These are phyloP conservation scores for Acanthochlamys bracteata DNA, from an alignment of 106 monocot species.

Conservation along the genomic window DNA sequence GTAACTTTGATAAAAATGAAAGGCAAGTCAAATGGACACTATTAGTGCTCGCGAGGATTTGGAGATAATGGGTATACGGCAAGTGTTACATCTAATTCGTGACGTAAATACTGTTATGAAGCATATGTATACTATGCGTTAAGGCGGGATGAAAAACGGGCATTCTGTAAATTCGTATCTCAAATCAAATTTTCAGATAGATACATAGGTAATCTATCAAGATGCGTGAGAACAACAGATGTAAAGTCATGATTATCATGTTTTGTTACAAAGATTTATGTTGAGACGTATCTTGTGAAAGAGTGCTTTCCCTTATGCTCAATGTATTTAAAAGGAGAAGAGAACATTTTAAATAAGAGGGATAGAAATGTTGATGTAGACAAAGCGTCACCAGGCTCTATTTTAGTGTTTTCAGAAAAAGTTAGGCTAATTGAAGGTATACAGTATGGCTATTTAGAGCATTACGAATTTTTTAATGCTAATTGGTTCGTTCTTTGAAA, in stretches of 20 bases:
- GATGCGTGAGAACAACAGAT: neutral
- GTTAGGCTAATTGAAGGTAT: too few relatives aligned
- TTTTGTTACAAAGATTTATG: neutral
- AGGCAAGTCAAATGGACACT: constrained; percentile 8
- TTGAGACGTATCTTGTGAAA: too few relatives aligned
- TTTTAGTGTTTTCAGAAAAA: too few relatives aligned
- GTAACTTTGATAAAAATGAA: constrained; percentile 8
- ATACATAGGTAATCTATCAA: neutral
- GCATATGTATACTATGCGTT: neutral
- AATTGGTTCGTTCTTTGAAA: too few relatives aligned
- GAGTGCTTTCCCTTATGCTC: too few relatives aligned
- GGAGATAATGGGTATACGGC: neutral
- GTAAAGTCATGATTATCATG: constrained; percentile 14
- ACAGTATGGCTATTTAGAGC: too few relatives aligned
- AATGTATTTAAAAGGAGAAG: too few relatives aligned
- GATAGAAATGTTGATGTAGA: too few relatives aligned
- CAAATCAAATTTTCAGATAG: neutral
- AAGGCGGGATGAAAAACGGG: neutral
- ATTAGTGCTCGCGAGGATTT: constrained; percentile 2
- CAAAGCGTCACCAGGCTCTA: too few relatives aligned
- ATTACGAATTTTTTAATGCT: too few relatives aligned
- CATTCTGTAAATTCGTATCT: neutral
- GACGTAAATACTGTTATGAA: neutral
- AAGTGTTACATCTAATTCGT: neutral
- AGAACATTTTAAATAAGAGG: too few relatives aligned